Evolutionary conservation across 345 rosid genomes (phyloP), one percentile per base, ranked within the genome.

Genomic region (Pistacia vera): DNA sequence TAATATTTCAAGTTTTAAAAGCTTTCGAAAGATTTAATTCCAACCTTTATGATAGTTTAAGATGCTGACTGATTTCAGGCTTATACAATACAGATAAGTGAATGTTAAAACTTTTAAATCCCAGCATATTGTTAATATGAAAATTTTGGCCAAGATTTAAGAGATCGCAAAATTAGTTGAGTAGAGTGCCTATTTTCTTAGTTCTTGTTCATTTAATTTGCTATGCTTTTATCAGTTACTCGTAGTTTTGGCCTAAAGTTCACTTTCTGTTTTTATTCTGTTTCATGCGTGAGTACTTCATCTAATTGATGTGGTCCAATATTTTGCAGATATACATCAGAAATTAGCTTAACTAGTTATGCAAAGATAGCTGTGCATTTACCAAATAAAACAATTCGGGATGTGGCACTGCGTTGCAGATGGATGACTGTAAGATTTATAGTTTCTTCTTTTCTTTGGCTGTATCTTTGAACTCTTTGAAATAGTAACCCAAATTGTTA

Each of bases 321-420:
- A 2, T 74, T 67, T 76, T 64, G 75, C 88, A 95, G 98, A 65
- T 83, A 68, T 83, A 74, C 77, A 28, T 68, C 80, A 9, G 92
- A 87, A 51, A 44, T 83, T 33, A 80, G 5, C 56, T 11, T 91
- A 56, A 63, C 52, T 55, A 81, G 87, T 68, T 93, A 95, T 84
- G 82, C 90, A 25, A 90, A 91, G 86, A 87, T 95, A 54, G 94
- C 97, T 12, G 25, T 75, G 66, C 77, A 64, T 78, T 82, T 95
- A 52, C 72, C 55, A 49, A 68, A 83, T 60, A 95, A 95, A 78
- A 91, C 88, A 14, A 84, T 89, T 17, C 83, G 98, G 30, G 98
- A 95, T 73, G 93, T 95, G 70, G 97, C 97, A 48, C 55, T 81
- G 81, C 97, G 97, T 67, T 84, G 92, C 86, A 82, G 83, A 77